A percentile compares a stretch with the other conserved stretches of the same genome.
Evolutionary conservation across 2,329 filamentous ascomycete species (phyloP).

Genomic region (Microcyclosporella mali): DNA sequence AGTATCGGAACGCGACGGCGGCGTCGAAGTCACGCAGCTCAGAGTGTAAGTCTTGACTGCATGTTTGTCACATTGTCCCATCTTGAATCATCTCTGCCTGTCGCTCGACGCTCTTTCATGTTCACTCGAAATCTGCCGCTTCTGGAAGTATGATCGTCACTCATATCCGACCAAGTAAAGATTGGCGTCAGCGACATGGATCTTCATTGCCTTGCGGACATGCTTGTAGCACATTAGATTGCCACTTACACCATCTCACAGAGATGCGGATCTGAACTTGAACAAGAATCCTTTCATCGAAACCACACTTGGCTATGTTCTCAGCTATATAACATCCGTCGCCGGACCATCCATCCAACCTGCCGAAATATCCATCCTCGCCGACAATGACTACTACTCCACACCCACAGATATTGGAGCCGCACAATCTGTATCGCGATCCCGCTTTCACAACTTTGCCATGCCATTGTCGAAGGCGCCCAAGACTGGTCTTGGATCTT

Average conservation of each 20-base stretch:
- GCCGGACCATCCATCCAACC: slow-evolving; percentile 55
- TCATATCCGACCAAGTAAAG: neutral
- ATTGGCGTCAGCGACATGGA: slow-evolving; percentile 1
- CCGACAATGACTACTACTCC: slow-evolving; percentile 96
- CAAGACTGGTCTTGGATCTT: slow-evolving; percentile 94
- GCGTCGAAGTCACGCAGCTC: slow-evolving; percentile 73
- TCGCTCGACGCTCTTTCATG: neutral
- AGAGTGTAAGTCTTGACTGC: slow-evolving; percentile 63
- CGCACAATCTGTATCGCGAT: slow-evolving; percentile 15
- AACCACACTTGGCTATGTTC: slow-evolving; percentile 77
- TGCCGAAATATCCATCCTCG: slow-evolving; percentile 75
- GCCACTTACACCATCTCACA: slow-evolving; percentile 22
- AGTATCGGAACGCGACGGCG: slow-evolving; percentile 63
- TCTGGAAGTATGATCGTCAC: too few species aligned
- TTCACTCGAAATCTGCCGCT: too few species aligned
- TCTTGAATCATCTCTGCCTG: too few species aligned
- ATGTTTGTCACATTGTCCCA: too few species aligned
- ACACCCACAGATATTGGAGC: slow-evolving; percentile 44
- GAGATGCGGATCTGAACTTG: slow-evolving; percentile 37
- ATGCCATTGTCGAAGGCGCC: slow-evolving; percentile 71
- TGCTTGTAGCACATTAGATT: neutral
- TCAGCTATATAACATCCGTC: slow-evolving; percentile 66
- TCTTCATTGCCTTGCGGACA: too few species aligned
- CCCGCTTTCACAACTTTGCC: slow-evolving; percentile 69
- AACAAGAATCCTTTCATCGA: slow-evolving; percentile 81